Evolutionary conservation across 345 rosid species (phyloP).

Genomic region (Brassica incana): DNA sequence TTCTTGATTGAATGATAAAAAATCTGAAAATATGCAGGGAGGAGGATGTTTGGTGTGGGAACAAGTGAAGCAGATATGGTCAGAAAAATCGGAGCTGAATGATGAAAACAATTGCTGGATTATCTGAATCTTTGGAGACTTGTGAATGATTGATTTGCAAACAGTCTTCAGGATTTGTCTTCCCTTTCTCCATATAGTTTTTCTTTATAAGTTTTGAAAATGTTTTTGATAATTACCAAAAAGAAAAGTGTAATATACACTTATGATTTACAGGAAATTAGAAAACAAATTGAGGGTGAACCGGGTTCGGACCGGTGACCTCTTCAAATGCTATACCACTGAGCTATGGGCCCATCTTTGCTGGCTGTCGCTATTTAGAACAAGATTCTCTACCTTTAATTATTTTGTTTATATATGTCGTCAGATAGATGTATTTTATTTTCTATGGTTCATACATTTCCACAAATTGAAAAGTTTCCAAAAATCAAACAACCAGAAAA

Average conservation of each 20-base stretch:
- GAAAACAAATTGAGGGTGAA: conserved; percentile 18
- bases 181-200: background rate
- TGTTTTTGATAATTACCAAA: background rate
- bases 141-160: conserved; percentile 7
- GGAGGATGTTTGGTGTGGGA: conserved; percentile 40
- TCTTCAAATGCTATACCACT: conserved; percentile 90
- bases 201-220: conserved; percentile 14
- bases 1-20: background rate
- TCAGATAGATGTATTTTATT: background rate
- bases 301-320: conserved; percentile 63
- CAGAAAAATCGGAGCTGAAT: conserved; percentile 45
- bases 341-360: conserved; percentile 77
- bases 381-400: background rate
- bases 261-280: background rate
- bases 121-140: conserved; percentile 20
- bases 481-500: background rate
- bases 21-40: conserved; percentile 39
- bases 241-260: background rate
- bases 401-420: background rate
- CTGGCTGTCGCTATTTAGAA: no score
- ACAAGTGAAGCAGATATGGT: conserved; percentile 72
- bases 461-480: background rate
- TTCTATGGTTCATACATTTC: background rate
- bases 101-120: conserved; percentile 39
- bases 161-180: background rate